These are phyloP conservation scores for Cochlearia excelsa DNA, from an alignment of 345 rosid genomes.

Conservation along the genomic window DNA sequence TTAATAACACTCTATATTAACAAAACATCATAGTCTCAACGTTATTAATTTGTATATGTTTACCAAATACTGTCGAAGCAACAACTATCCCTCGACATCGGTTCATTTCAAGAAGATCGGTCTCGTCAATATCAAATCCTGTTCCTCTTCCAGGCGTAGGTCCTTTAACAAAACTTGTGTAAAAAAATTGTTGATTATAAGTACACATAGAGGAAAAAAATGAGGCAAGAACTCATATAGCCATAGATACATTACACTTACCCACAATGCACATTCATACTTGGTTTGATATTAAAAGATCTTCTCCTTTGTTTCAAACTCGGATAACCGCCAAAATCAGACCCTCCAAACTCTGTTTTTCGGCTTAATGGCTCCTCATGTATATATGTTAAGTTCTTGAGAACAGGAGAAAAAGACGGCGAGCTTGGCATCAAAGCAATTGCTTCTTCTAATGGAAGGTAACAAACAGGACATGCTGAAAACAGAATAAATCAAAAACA, in stretches of 20 bases:
- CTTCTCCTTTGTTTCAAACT: constrained; percentile 66
- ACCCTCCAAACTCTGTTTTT: constrained; percentile 78
- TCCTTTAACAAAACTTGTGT: constrained; percentile 70
- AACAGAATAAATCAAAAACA: not conserved
- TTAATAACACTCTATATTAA: no score
- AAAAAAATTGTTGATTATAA: not conserved
- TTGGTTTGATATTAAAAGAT: constrained; percentile 60
- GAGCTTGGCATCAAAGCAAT: constrained; percentile 65
- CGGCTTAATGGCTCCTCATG: constrained; percentile 51
- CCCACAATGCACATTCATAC: constrained; percentile 86
- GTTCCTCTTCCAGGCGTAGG: constrained; percentile 62
- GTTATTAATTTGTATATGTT: not conserved
- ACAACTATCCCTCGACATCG: constrained; percentile 74
- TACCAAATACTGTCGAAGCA: constrained; percentile 89
- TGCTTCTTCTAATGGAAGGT: constrained; percentile 89
- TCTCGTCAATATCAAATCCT: constrained; percentile 69
- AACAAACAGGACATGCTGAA: constrained; percentile 90
- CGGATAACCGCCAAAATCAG: constrained; percentile 91
- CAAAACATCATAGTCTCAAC: no score
- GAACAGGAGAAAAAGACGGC: constrained; percentile 72
- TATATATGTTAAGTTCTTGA: constrained; percentile 62
- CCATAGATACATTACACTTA: constrained; percentile 25
- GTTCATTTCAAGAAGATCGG: constrained; percentile 76
- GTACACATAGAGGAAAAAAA: not conserved
- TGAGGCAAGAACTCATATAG: constrained; percentile 26